Evolutionary conservation across 192 early-diverging fungal genomes (phyloP).

Genomic region (Backusella sp.): DNA sequence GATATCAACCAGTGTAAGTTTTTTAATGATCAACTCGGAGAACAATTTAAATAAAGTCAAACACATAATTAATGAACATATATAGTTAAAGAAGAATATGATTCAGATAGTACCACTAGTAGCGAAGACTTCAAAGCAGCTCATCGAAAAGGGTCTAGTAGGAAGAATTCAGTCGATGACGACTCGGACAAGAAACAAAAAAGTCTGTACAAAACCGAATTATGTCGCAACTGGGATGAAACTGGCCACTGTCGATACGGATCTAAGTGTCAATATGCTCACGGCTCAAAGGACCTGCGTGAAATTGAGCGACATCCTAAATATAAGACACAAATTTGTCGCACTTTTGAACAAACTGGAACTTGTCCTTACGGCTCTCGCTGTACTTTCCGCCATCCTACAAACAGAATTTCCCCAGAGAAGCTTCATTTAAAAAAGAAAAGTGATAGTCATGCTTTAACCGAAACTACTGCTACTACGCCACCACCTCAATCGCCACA

Average conservation of each 20-base stretch:
- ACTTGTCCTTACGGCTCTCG: slow-evolving; percentile 91
- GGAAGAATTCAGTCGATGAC: neutral
- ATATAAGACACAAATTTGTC: slow-evolving; percentile 96
- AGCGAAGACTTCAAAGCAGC: neutral
- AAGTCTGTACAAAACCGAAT: slow-evolving; percentile 49
- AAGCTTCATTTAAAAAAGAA: slow-evolving; percentile 1
- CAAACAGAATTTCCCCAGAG: neutral
- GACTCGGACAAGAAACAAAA: slow-evolving; percentile 1
- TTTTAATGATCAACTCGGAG: neutral
- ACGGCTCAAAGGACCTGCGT: slow-evolving; percentile 77
- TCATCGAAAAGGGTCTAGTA: neutral
- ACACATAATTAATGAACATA: neutral
- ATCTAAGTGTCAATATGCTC: slow-evolving; percentile 95
- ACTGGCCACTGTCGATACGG: slow-evolving; percentile 68
- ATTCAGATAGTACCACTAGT: slow-evolving; percentile 1
- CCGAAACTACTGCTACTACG: neutral
- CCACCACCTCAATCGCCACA: neutral
- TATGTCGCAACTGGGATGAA: slow-evolving; percentile 50
- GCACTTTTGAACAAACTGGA: slow-evolving; percentile 83
- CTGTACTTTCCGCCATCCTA: slow-evolving; percentile 88
- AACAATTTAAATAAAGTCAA: neutral
- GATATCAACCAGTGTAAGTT: neutral
- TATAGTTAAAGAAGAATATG: slow-evolving; percentile 11
- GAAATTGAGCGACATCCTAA: slow-evolving; percentile 81
- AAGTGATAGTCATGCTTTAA: neutral